Conservation (phyloP, 1,284 basidiomycete species). For the Microbotryum saponariae region DNA sequence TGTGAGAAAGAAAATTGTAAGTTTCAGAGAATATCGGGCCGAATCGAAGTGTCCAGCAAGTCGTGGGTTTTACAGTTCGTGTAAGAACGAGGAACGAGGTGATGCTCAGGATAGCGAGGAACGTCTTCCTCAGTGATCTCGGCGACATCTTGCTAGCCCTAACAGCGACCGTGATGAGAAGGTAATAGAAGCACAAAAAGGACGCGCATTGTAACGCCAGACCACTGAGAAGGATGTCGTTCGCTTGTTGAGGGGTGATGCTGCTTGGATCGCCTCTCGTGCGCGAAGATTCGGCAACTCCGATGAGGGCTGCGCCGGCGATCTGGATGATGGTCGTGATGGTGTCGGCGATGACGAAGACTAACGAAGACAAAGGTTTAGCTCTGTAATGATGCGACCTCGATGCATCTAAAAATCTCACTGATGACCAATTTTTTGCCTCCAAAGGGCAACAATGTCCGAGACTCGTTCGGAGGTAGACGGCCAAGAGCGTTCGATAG, state of each 20-base stretch:
- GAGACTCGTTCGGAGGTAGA: constrained; percentile 3
- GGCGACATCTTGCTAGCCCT: constrained; percentile 8
- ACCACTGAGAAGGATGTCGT: constrained; percentile 44
- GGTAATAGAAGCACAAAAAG: not conserved
- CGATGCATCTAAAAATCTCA: not conserved
- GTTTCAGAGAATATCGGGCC: constrained; percentile 33
- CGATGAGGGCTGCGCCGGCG: constrained; percentile 44
- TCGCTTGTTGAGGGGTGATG: constrained; percentile 40
- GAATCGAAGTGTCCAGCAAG: too few relatives aligned
- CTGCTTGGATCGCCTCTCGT: constrained; percentile 32
- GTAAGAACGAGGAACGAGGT: too few relatives aligned
- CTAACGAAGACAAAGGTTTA: constrained; percentile 9
- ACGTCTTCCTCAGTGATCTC: constrained; percentile 25
- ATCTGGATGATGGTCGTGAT: constrained; percentile 43
- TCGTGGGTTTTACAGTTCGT: too few relatives aligned
- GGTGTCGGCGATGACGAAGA: constrained; percentile 42
- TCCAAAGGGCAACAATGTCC: constrained; percentile 3
- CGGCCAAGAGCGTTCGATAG: constrained; percentile 36
- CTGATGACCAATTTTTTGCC: constrained; percentile 6
- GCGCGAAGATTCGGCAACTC: constrained; percentile 37
- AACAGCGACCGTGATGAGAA: constrained; percentile 4
- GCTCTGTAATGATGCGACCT: too few relatives aligned
- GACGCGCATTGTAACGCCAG: constrained; percentile 40
- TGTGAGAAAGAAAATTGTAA: constrained; percentile 42
- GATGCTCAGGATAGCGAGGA: constrained; percentile 32